phyloP scores from a whole-genome alignment of 176 grass and related monocot species.

The Carex parvula region DNA sequence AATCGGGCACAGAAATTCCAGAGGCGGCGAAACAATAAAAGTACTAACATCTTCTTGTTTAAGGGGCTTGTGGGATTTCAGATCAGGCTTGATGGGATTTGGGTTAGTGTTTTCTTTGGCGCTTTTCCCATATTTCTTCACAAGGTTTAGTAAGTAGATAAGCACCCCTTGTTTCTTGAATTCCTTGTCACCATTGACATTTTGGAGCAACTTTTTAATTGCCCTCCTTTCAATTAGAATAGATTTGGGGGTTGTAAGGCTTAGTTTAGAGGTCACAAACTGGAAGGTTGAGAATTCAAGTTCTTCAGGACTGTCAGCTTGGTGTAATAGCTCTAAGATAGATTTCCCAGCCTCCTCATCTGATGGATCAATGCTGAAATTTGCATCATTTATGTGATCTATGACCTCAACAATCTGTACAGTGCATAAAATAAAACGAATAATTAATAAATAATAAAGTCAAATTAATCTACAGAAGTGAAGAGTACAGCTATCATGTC shows the following conservation, averaged over 20 bases:
- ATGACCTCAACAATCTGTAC: slow-evolving; percentile 69
- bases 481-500: background rate
- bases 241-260: slow-evolving; percentile 71
- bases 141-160: slow-evolving; percentile 47
- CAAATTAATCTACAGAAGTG: background rate
- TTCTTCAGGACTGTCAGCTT: slow-evolving; percentile 52
- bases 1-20: slow-evolving; percentile 84
- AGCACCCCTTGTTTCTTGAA: slow-evolving; percentile 63
- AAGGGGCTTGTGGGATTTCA: slow-evolving; percentile 31
- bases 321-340: slow-evolving; percentile 61
- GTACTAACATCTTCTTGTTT: slow-evolving; percentile 19
- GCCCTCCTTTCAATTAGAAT: slow-evolving; percentile 86
- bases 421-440: slow-evolving; percentile 17
- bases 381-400: slow-evolving; percentile 54
- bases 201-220: slow-evolving; percentile 62
- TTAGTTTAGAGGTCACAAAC: slow-evolving; percentile 66
- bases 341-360: slow-evolving; percentile 74
- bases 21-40: slow-evolving; percentile 41
- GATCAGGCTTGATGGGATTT: slow-evolving; percentile 27
- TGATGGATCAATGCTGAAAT: slow-evolving; percentile 58
- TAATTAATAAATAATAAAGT: slow-evolving; percentile 5
- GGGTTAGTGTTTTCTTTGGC: slow-evolving; percentile 35
- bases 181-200: slow-evolving; percentile 42
- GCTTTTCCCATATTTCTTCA: slow-evolving; percentile 74
- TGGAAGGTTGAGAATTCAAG: slow-evolving; percentile 63